Evolutionary conservation across 2,329 filamentous ascomycete species (phyloP), one percentile per base, ranked within the genome.

Genomic region (Didymosphaeria variabile): DNA sequence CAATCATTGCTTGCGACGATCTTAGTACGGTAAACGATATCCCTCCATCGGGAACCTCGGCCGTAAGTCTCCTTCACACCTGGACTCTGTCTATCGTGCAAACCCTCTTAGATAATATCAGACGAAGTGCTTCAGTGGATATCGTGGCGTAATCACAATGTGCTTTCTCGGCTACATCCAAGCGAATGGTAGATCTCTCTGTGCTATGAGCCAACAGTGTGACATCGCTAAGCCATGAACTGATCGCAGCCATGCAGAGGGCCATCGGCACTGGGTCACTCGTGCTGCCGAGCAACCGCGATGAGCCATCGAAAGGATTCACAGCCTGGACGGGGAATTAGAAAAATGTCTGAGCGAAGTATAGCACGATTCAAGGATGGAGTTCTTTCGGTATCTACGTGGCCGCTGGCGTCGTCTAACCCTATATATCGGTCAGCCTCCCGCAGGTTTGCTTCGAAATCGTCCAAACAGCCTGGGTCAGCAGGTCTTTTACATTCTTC

Each of bases 1-100:
- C 31, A 52, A 40, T 3, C n/a, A 52, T 6, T 38, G 49, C 31
- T 15, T 36, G 31, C 15, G 21, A 13, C 5, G 29, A 21, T 2
- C 4, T 52, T 5, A 10, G 31, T 23, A 36, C 49, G 49, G 49
- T 19, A 52, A 52, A 52, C 5, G 49, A 38, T 52, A 52, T 52
- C 49, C 38, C 49, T 52, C 12, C 17, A 8, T 21, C 49, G n/a
- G 49, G 49, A 31, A 31, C 29, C 49, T 52, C 17, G 49, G 49
- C 31, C 17, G n/a, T 51, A 19, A 32, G n/a, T 7, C 17, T n/a
- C 31, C 36, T 10, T 8, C 31, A 36, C 13, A 32, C 31, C 49
- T n/a, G 36, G 3, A 19, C 15, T n/a, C 26, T 29, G 26, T 36
- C 2, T 17, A 5, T n/a, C n/a, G 17, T 40, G 38, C 38, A 40